These are phyloP conservation scores for Aschersonia sp. DNA, from an alignment of 2,329 filamentous ascomycete genomes.

Conservation along the genomic window DNA sequence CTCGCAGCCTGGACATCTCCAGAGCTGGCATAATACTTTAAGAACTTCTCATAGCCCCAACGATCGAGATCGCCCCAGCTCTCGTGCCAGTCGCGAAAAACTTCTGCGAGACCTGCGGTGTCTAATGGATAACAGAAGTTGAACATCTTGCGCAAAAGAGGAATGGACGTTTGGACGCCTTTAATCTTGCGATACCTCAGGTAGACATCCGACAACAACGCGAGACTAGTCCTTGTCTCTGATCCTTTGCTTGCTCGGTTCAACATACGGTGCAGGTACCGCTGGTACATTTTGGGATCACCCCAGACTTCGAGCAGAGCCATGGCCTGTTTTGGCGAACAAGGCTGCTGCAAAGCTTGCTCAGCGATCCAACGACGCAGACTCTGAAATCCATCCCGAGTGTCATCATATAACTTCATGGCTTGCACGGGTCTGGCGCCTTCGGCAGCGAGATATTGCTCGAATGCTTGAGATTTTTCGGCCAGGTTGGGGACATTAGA, in stretches of 20 bases:
- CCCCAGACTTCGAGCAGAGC: slow-evolving; percentile 24
- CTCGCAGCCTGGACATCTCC: slow-evolving; percentile 32
- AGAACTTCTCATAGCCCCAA: slow-evolving; percentile 31
- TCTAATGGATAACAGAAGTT: slow-evolving; percentile 23
- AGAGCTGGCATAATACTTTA: slow-evolving; percentile 31
- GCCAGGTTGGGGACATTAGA: slow-evolving; percentile 13
- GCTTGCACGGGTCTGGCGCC: slow-evolving; percentile 10
- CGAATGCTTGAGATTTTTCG: slow-evolving; percentile 17
- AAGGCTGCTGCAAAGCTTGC: slow-evolving; percentile 17
- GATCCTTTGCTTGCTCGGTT: slow-evolving; percentile 12
- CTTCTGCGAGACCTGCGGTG: slow-evolving; percentile 25
- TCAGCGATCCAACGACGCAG: slow-evolving; percentile 17
- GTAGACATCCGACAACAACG: slow-evolving; percentile 28
- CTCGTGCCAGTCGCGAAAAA: slow-evolving; percentile 34
- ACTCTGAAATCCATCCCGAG: slow-evolving; percentile 10
- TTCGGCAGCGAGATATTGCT: slow-evolving; percentile 15
- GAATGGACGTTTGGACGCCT: slow-evolving; percentile 18
- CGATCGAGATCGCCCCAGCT: slow-evolving; percentile 23
- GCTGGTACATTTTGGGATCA: slow-evolving; percentile 25
- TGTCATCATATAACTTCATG: slow-evolving; percentile 9
- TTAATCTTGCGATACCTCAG: slow-evolving; percentile 28
- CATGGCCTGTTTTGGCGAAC: slow-evolving; percentile 17
- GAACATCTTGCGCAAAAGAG: slow-evolving; percentile 30
- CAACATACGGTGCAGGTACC: slow-evolving; percentile 23
- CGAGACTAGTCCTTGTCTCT: slow-evolving; percentile 13